Base-by-base conservation (phyloP, 495 filamentous ascomycete species). In the Penicillium cataractarum region DNA sequence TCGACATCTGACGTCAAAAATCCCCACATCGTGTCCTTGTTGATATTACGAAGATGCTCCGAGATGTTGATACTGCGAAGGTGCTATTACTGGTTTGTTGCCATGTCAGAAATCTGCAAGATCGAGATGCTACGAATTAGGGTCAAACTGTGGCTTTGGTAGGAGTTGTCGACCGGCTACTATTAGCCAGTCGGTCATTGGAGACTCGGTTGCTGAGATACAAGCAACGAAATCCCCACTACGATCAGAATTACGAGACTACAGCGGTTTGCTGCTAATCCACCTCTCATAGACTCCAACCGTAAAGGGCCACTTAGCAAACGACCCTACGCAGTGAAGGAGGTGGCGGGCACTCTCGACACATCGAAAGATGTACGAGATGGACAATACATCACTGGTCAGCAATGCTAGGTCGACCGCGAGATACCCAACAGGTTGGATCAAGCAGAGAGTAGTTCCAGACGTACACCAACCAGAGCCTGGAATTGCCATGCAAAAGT, bases 1-100 rank as follows among this genome's bases (percentile, higher is more conserved):
- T 65, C 58, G 37, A 46, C 39, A 22, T 26, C 46, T 65, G 63
- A 65, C 63, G 63, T 61, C 63, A 61, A 39, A 35, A 3, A 50
- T 57, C 39, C 15, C 55, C 39, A 57, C 55, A 50, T 50, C 46
- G 6, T 37, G 8, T 40, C 21, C n/a, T 27, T 39, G 4, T 27
- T n/a, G 21, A n/a, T n/a, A n/a, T 55, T 13, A 3, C 10, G 3
- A 46, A 12, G 19, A 24, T 21, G 19, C 5, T 9, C 40, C 40
- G 12, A 21, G 19, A 22, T n/a, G n/a, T n/a, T n/a, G 17, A 21
- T 22, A 2, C 8, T 24, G n/a, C 9, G 42, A 46, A 13, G 19
- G 4, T 3, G 8, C 7, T 12, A 8, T 4, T 10, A 31, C 29
- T 19, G 6, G 2, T 44, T 10, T 4, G n/a, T 21, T 0, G 19